A percentile compares a stretch with the other conserved stretches of the same genome.
Conservation (phyloP, 495 filamentous ascomycete genomes). For the Chaetomium fimeti region DNA sequence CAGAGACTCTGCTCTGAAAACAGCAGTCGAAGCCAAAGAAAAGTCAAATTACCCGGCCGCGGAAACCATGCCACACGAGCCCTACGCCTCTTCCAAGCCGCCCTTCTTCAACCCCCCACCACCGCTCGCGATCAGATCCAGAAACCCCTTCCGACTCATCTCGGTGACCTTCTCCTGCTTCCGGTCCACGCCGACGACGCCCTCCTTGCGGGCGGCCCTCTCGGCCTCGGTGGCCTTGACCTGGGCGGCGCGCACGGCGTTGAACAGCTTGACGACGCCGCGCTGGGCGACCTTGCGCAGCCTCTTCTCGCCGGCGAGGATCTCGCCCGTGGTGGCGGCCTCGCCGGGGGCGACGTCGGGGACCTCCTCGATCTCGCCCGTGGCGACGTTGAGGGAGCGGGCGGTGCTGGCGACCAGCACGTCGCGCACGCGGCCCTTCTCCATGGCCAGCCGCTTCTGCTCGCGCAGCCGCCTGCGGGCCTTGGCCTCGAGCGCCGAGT, state of each 20-base stretch:
- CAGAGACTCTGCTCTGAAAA: conserved; percentile 23
- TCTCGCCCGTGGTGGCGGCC: conserved; percentile 47
- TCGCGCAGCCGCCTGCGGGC: conserved; percentile 74
- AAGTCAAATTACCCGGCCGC: neutral
- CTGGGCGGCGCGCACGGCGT: conserved; percentile 89
- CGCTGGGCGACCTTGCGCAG: conserved; percentile 83
- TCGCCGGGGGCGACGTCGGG: conserved; percentile 37
- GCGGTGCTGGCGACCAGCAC: conserved; percentile 58
- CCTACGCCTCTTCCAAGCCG: conserved; percentile 51
- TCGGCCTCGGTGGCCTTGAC: conserved; percentile 76
- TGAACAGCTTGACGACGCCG: conserved; percentile 92
- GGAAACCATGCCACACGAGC: neutral
- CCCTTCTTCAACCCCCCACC: conserved; percentile 54
- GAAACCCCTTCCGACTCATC: conserved; percentile 94
- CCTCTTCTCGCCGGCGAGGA: conserved; percentile 74
- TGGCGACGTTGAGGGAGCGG: conserved; percentile 42
- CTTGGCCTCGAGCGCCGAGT: conserved; percentile 74
- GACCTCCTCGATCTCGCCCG: conserved; percentile 44
- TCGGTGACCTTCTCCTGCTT: conserved; percentile 83
- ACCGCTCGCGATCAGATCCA: conserved; percentile 80
- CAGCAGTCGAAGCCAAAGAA: neutral
- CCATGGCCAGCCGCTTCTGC: conserved; percentile 75
- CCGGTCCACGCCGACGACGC: conserved; percentile 68
- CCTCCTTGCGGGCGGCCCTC: conserved; percentile 63
- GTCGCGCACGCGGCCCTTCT: conserved; percentile 84